A percentile compares a stretch with the other conserved stretches of the same genome.
Conservation (phyloP, 257 asterid genomes). For the Nicotiana paniculata region DNA sequence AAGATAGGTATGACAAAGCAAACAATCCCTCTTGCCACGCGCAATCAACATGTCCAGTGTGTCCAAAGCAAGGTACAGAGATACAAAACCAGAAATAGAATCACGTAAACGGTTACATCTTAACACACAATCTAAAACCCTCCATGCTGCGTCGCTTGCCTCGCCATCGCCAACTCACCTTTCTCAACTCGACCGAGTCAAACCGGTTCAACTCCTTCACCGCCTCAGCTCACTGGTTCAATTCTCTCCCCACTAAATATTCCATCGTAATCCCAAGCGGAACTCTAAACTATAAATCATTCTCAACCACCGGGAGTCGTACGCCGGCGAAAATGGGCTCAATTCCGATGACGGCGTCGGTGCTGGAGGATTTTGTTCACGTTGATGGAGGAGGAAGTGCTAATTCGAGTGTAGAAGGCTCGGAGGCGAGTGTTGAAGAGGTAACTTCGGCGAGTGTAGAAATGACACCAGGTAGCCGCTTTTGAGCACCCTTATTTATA, state of each 20-base stretch:
- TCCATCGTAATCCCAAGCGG: not conserved
- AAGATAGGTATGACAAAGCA: not conserved
- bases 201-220: not conserved
- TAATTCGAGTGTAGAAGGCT: not conserved
- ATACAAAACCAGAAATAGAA: not conserved
- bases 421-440: slow-evolving; percentile 2
- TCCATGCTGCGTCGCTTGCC: not conserved
- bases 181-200: slow-evolving; percentile 9
- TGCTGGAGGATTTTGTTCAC: slow-evolving; percentile 41
- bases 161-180: not conserved
- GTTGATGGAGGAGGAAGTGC: slow-evolving; percentile 21
- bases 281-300: not conserved
- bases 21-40: not conserved
- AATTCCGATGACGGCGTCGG: slow-evolving; percentile 27
- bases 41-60: not conserved
- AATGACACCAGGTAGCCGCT: too few relatives aligned
- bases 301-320: not conserved
- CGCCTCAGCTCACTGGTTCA: slow-evolving; percentile 2
- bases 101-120: not conserved
- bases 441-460: too few relatives aligned
- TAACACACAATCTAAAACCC: not conserved
- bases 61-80: not conserved
- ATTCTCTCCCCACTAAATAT: slow-evolving; percentile 4
- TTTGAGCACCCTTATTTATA: too few relatives aligned
- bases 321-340: slow-evolving; percentile 17